Evolutionary conservation across 2,329 filamentous ascomycete genomes (phyloP).

Genomic region (Mycosphaerella sp.): DNA sequence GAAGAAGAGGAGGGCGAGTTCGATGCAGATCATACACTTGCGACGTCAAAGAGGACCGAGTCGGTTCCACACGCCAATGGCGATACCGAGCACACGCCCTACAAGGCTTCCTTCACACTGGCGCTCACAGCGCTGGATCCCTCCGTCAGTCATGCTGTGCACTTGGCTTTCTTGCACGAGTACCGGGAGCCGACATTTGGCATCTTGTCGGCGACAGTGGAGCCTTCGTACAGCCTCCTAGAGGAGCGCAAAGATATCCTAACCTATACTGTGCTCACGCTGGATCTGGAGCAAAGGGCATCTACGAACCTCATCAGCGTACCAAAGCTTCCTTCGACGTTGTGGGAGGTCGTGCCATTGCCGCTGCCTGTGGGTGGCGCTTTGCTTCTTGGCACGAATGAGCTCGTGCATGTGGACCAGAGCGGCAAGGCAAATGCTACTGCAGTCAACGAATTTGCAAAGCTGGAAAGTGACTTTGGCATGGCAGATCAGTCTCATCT

Average conservation of each 20-base stretch:
- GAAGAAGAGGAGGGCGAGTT: constrained; percentile 68
- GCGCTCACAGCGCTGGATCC: constrained; percentile 84
- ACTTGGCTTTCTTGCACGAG: constrained; percentile 89
- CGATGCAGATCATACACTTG: constrained; percentile 57
- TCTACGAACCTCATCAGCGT: constrained; percentile 91
- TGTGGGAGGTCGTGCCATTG: constrained; percentile 74
- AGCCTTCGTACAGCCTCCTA: constrained; percentile 66
- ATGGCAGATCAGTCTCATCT: constrained; percentile 81
- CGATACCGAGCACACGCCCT: constrained; percentile 54
- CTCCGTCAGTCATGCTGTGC: constrained; percentile 76
- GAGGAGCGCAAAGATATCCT: constrained; percentile 75
- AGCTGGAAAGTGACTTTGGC: constrained; percentile 72
- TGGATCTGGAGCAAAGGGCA: constrained; percentile 87
- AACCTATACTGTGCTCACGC: constrained; percentile 87
- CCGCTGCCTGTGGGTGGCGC: constrained; percentile 84
- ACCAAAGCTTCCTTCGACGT: constrained; percentile 74
- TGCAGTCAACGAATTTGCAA: constrained; percentile 85
- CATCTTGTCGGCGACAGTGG: constrained; percentile 71
- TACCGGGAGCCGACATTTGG: constrained; percentile 97
- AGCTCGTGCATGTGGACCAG: constrained; percentile 92
- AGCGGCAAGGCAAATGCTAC: constrained; percentile 89
- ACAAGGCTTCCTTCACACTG: constrained; percentile 87
- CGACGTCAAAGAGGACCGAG: constrained; percentile 24
- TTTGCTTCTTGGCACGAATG: constrained; percentile 78
- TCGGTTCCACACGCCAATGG: constrained; percentile 32